phyloP scores from a whole-genome alignment of 371 early-diverging fungal species.

The Capillidium rhysosporum region DNA sequence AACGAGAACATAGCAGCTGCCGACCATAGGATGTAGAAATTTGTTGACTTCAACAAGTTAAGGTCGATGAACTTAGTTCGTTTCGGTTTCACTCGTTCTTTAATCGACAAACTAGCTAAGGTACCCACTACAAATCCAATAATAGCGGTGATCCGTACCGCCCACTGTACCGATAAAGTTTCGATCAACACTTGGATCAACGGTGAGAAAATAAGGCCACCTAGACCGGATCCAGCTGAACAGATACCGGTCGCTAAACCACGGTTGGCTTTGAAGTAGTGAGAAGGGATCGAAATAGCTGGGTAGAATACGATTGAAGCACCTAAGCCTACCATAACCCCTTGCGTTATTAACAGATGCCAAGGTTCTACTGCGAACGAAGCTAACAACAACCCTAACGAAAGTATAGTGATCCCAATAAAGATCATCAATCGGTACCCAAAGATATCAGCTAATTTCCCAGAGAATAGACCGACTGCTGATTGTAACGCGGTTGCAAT shows the following conservation, averaged over 20 bases:
- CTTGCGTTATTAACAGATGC: slow-evolving; percentile 29
- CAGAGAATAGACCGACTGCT: slow-evolving; percentile 18
- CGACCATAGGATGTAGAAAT: slow-evolving; percentile 12
- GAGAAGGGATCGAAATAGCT: slow-evolving; percentile 33
- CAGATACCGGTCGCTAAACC: slow-evolving; percentile 55
- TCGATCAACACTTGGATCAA: slow-evolving; percentile 32
- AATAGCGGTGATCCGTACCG: slow-evolving; percentile 37
- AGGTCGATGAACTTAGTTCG: slow-evolving; percentile 7
- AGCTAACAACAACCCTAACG: slow-evolving; percentile 18
- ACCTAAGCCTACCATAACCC: slow-evolving; percentile 26
- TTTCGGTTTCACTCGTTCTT: neutral
- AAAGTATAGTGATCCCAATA: slow-evolving; percentile 14
- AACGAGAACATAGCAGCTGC: slow-evolving; percentile 13
- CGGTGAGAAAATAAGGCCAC: slow-evolving; percentile 49
- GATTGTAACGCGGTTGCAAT: slow-evolving; percentile 17
- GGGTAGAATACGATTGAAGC: slow-evolving; percentile 32
- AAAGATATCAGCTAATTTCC: slow-evolving; percentile 16
- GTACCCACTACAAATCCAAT: slow-evolving; percentile 18
- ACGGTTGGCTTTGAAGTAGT: slow-evolving; percentile 47
- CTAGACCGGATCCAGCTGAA: slow-evolving; percentile 55
- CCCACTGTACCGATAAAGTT: slow-evolving; percentile 31
- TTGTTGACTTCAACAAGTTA: slow-evolving; percentile 12
- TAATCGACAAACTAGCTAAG: neutral
- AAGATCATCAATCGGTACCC: slow-evolving; percentile 19
- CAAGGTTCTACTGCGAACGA: slow-evolving; percentile 13